Evolutionary conservation across 805 yeast species (phyloP), one percentile per base, ranked within the genome.

Genomic region (Zygosaccharomyces kombuchaensis): DNA sequence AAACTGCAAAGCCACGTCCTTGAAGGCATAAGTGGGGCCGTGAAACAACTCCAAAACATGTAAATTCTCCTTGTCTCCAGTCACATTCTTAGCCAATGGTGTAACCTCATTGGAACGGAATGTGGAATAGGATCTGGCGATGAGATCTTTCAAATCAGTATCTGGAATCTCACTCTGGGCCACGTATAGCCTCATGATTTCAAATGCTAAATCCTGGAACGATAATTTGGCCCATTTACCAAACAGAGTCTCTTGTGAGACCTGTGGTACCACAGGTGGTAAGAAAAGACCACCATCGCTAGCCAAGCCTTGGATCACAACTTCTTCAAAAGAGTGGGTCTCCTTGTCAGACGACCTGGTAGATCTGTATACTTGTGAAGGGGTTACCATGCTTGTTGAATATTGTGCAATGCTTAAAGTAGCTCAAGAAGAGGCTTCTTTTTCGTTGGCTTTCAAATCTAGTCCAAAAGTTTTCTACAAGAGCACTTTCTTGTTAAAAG

Each of bases 1-100:
- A 67, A 93, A 91, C 68, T 93, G 99, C 63, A 93, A 77, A 4
- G 99, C 99, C 53, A 93, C 99, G 66, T 93, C 99, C 69, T 93
- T 93, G 76, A 93, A 93, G 12, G 99, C 99, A 63, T 91, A 93
- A 3, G 99, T 93, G 53, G 99, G 99, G 30, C 99, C 99, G 64
- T 93, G 99, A 81, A 93, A 93, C 48, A 93, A 75, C 70, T 93
- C 99, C 60, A 93, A 75, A 45, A 93, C 70, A 63, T 87, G 84
- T 50, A 91, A 70, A 47, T 80, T 76, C 40, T 78, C 72, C 46
- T 71, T 60, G 36, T 72, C 71, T 54, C 82, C 81, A 49, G 85
- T 77, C 43, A 84, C 73, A 34, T 70, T 63, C 34, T 68, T 67
- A 27, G 73, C 78, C 40, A 89, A 67, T 21, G 99, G 99, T 14